Percentiles rank a stretch among this genome's conserved stretches.
Conservation (phyloP, 768 basidiomycete species). For the Russula sp. region DNA sequence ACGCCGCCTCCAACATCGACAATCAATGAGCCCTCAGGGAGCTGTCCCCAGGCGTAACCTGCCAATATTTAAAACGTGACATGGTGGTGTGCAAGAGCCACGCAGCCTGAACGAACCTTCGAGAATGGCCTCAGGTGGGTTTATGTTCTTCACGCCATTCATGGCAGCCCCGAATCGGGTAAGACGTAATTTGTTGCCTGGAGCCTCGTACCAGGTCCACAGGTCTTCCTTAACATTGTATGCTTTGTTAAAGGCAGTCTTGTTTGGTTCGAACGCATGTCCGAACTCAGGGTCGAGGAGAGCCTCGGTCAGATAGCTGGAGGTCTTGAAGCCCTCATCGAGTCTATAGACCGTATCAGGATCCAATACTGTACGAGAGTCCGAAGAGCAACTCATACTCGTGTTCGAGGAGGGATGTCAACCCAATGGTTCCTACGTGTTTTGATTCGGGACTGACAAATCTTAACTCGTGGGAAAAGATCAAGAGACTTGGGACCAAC, state of each 20-base stretch:
- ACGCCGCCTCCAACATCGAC: constrained; percentile 23
- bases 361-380: background rate
- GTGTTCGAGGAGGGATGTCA: constrained; percentile 28
- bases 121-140: background rate
- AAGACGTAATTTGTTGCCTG: constrained; percentile 13
- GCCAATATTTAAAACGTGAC: background rate
- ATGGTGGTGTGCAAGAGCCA: background rate
- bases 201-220: constrained; percentile 13
- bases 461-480: background rate
- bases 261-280: constrained; percentile 8
- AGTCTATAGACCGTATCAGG: background rate
- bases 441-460: constrained; percentile 20
- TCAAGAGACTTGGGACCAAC: constrained; percentile 6
- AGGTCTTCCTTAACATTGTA: background rate
- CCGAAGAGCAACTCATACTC: constrained; percentile 12
- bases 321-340: constrained; percentile 28
- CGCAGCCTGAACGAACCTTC: background rate
- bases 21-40: constrained; percentile 17
- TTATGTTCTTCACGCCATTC: constrained; percentile 18
- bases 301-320: constrained; percentile 31
- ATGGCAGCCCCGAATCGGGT: constrained; percentile 17
- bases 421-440: constrained; percentile 30
- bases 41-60: constrained; percentile 14
- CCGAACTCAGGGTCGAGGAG: constrained; percentile 26
- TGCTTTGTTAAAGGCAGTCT: constrained; percentile 19